These are phyloP conservation scores for Ustilago shanxiensis DNA, from an alignment of 1,284 basidiomycete genomes.

Conservation along the genomic window DNA sequence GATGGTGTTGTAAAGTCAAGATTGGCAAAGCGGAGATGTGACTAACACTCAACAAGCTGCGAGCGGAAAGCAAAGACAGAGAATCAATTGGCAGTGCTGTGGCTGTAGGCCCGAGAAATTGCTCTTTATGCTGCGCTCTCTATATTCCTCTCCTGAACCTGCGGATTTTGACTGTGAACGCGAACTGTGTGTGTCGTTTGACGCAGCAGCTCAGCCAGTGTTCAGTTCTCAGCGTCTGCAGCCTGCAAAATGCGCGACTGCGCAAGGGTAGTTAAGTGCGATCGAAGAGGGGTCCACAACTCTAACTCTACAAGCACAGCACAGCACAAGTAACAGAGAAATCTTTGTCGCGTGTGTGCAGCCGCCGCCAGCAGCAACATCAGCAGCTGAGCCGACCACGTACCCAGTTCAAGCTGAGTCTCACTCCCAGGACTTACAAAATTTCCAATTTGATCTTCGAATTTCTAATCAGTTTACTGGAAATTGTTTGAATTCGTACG, in stretches of 20 bases:
- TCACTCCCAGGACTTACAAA: background rate
- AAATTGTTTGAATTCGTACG: background rate
- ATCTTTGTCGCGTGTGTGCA: background rate
- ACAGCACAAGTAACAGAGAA: background rate
- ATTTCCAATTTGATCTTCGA: slow-evolving; percentile 10
- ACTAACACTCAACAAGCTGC: background rate
- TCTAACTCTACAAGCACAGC: background rate
- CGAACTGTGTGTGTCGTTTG: slow-evolving; percentile 5
- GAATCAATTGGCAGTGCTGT: slow-evolving; percentile 9
- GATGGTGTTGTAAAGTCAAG: background rate
- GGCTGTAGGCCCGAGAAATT: slow-evolving; percentile 3
- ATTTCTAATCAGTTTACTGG: slow-evolving; percentile 16
- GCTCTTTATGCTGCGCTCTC: background rate
- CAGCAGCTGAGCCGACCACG: slow-evolving; percentile 17
- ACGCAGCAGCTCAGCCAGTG: background rate
- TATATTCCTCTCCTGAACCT: too few species aligned
- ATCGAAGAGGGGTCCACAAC: slow-evolving; percentile 20
- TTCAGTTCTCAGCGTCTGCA: background rate
- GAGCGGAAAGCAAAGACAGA: background rate
- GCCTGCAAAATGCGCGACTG: slow-evolving; percentile 25
- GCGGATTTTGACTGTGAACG: background rate
- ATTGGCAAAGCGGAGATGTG: background rate
- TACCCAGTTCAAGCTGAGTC: background rate
- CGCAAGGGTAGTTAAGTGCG: too few species aligned
- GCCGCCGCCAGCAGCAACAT: background rate